Conservation (phyloP, 495 filamentous ascomycete genomes). For the Trichoderma reesei region DNA sequence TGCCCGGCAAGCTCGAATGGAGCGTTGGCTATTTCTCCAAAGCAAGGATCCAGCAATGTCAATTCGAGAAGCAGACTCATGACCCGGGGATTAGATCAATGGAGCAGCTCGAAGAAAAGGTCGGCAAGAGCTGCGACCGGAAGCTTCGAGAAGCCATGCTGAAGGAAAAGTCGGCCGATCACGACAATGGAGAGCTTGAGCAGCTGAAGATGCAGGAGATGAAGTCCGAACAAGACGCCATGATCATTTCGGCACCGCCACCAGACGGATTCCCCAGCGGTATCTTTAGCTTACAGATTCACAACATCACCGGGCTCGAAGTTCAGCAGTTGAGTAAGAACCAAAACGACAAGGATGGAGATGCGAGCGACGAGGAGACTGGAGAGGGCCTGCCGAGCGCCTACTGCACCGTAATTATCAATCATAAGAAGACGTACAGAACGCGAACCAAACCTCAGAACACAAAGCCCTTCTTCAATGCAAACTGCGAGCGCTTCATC, state of each 20-base stretch:
- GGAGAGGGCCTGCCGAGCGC: slow-evolving; percentile 51
- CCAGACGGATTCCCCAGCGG: slow-evolving; percentile 47
- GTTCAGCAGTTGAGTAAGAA: slow-evolving; percentile 36
- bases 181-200: slow-evolving; percentile 40
- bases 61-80: slow-evolving; percentile 45
- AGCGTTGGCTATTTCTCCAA: slow-evolving; percentile 63
- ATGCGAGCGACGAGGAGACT: slow-evolving; percentile 39
- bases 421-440: slow-evolving; percentile 59
- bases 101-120: slow-evolving; percentile 43
- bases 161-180: slow-evolving; percentile 9
- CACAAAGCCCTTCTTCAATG: slow-evolving; percentile 68
- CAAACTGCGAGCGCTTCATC: slow-evolving; percentile 60
- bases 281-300: slow-evolving; percentile 58
- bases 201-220: slow-evolving; percentile 56
- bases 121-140: slow-evolving; percentile 38
- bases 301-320: slow-evolving; percentile 62
- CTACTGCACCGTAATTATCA: slow-evolving; percentile 62
- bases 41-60: slow-evolving; percentile 42
- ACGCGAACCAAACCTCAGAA: slow-evolving; percentile 70
- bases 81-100: slow-evolving; percentile 38
- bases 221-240: slow-evolving; percentile 37
- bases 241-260: slow-evolving; percentile 52
- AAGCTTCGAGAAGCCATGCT: slow-evolving; percentile 50
- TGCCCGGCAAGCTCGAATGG: slow-evolving; percentile 63
- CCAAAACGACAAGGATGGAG: slow-evolving; percentile 18